Evolutionary conservation across 2,329 filamentous ascomycete species (phyloP), one percentile per base, ranked within the genome.

Genomic region (Stagonosporopsis chrysanthemi): DNA sequence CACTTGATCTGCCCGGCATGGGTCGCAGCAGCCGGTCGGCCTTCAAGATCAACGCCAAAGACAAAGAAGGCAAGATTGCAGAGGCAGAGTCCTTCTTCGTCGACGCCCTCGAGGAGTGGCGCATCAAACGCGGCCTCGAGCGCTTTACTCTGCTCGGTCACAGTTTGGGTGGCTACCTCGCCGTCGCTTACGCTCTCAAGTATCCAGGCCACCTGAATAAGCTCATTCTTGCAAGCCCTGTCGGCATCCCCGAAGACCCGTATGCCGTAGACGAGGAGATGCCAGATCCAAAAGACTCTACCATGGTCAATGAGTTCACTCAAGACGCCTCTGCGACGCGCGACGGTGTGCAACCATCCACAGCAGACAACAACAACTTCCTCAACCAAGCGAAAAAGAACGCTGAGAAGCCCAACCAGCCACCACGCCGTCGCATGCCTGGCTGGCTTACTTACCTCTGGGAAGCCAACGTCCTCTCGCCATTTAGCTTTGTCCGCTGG

Each of bases 31-130:
- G 87, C 24, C 84, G 94, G 5, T 94, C 95, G 2, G 79, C 87
- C 0, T 99, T 99, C 81, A 90, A 85, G 68, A 89, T 99, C 60
- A 85, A 89, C 62, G 88, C 92, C 22, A 97, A 96, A 73, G 88
- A 92, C 59, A 86, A 87, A 44, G 84, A 91, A 57, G 88, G 84
- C 39, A 93, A 94, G 74, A 93, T 96, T 61, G 82, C 84, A 19
- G 95, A 99, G 75, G 93, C 95, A 0, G 95, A 99, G 78, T 88
- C 86, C 69, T 99, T 92, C 91, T 99, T 99, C 70, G 86, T 99
- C 53, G 95, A 99, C 76, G 91, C 94, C 2, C 82, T 99, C 6
- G 95, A 99, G 74, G 95, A 99, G 76, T 99, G 95, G 95, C 88
- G 95, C 55, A 85, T 91, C 66, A 86, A 91, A 73, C 88, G 89